A percentile compares a stretch with the other conserved stretches of the same genome.
phyloP scores from a whole-genome alignment of 2,329 filamentous ascomycete genomes.

The Alternaria incomplexa region DNA sequence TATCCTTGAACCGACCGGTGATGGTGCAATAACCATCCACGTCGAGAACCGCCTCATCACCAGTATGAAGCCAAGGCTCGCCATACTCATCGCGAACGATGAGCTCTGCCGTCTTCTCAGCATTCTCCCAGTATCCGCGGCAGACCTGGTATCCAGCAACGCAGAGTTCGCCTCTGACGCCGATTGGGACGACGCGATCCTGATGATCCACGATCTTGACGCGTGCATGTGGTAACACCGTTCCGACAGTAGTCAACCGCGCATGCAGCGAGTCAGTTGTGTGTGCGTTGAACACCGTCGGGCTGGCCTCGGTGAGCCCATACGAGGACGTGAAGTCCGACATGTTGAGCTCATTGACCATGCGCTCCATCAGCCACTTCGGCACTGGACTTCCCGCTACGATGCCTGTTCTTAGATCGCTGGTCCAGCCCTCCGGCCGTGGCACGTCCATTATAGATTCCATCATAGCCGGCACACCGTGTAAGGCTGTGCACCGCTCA shows the following conservation, averaged over 20 bases:
- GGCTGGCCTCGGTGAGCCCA: constrained; percentile 76
- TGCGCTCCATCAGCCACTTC: constrained; percentile 73
- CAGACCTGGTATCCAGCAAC: constrained; percentile 80
- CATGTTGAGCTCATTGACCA: constrained; percentile 76
- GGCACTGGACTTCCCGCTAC: constrained; percentile 81
- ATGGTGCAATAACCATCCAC: constrained; percentile 68
- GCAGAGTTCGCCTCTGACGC: constrained; percentile 74
- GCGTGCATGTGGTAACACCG: constrained; percentile 72
- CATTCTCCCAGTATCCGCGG: constrained; percentile 69
- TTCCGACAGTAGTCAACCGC: constrained; percentile 75
- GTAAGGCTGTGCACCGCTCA: constrained; percentile 68
- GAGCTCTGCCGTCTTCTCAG: constrained; percentile 75
- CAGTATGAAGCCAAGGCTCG: constrained; percentile 49
- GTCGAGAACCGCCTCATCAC: constrained; percentile 49
- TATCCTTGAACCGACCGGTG: constrained; percentile 79
- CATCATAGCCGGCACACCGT: constrained; percentile 87
- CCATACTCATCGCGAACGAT: constrained; percentile 70
- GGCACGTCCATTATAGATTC: constrained; percentile 64
- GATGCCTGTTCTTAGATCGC: constrained; percentile 72
- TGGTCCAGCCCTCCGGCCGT: constrained; percentile 54
- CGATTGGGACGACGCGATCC: constrained; percentile 70
- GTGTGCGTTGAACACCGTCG: constrained; percentile 81
- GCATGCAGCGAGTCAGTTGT: constrained; percentile 72
- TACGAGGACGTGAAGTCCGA: constrained; percentile 66
- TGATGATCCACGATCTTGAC: constrained; percentile 78